These are phyloP conservation scores for Talaromyces sp. DNA, from an alignment of 2,329 filamentous ascomycete species.

Conservation along the genomic window DNA sequence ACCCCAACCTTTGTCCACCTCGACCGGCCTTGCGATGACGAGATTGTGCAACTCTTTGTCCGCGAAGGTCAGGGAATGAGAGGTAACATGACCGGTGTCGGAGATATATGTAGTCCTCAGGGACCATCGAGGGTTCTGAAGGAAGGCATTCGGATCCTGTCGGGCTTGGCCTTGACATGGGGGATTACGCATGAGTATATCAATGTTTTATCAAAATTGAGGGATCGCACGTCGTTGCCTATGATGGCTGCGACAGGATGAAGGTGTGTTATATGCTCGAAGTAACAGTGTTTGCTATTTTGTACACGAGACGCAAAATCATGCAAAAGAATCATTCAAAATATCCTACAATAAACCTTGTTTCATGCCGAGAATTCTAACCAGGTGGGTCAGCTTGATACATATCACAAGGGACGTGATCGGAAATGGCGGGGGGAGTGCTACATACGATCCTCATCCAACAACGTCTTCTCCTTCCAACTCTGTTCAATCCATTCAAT, in stretches of 20 bases:
- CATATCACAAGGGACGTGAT: too few species aligned
- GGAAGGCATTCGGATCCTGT: conserved; percentile 40
- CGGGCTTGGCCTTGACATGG: conserved; percentile 32
- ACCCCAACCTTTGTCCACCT: conserved; percentile 50
- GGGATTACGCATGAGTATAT: conserved; percentile 34
- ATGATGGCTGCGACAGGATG: not conserved
- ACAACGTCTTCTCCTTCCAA: conserved; percentile 71
- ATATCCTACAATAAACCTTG: not conserved
- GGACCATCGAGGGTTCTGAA: conserved; percentile 39
- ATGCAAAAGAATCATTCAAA: not conserved
- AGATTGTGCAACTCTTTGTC: conserved; percentile 57
- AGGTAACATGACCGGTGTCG: conserved; percentile 52
- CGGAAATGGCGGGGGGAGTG: not conserved
- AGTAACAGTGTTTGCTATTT: not conserved
- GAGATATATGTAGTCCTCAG: conserved; percentile 45
- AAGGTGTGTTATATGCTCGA: not conserved
- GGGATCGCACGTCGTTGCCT: conserved; percentile 1
- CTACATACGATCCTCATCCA: conserved; percentile 68
- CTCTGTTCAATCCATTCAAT: conserved; percentile 72
- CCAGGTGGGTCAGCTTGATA: too few species aligned
- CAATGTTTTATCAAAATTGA: conserved; percentile 27
- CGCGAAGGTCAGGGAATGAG: conserved; percentile 50
- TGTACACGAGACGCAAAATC: not conserved
- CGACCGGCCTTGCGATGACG: conserved; percentile 57
- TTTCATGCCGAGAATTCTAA: conserved; percentile 4